Evolutionary conservation across 371 early-diverging fungal genomes (phyloP), one percentile per base, ranked within the genome.

Genomic region (Saksenaea vasiformis): DNA sequence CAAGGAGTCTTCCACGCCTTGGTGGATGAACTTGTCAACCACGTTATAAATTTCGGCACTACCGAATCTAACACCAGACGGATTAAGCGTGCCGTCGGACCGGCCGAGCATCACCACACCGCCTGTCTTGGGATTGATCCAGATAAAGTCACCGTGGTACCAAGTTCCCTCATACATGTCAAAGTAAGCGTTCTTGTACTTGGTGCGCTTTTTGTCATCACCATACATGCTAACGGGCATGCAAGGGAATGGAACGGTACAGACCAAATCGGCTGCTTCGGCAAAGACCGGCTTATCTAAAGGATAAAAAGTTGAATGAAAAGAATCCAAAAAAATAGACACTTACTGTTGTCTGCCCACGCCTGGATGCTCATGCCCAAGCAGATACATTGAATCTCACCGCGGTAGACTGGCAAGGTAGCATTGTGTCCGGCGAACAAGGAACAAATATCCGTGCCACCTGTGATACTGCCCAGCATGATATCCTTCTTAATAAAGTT

Each of bases 381-480:
- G 41, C 90, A 87, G 26, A 94, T 83, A 70, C 93, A 90, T 83
- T 96, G 96, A 56, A 98, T 95, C 74, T 98, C 97, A 44, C 98
- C 98, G 13, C 92, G 86, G 75, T 96, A 92, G 11, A 97, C 98
- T 0, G 96, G 95, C 3, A 94, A 79, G 17, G 90, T 88, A 4
- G 87, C 78, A 70, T 93, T 94, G 67, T 92, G 92, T 13, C 94
- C 95, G 26, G 91, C 94, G 86, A 98, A 98, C 56, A 96, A 77
- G 4, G 97, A 95, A 72, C 93, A 91, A 57, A 98, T 97, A 67
- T 98, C 98, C 0, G 98, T 98, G 36, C 98, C 98, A 31, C 98
- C 96, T 5, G 98, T 95, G 71, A 98, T 97, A 13, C 93, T 93
- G 27, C 96, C 95, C 56, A 98, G 73, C 41, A 91, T 83, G 10